Evolutionary conservation across 2,329 filamentous ascomycete genomes (phyloP).

Genomic region (Myrmaecium sp.): DNA sequence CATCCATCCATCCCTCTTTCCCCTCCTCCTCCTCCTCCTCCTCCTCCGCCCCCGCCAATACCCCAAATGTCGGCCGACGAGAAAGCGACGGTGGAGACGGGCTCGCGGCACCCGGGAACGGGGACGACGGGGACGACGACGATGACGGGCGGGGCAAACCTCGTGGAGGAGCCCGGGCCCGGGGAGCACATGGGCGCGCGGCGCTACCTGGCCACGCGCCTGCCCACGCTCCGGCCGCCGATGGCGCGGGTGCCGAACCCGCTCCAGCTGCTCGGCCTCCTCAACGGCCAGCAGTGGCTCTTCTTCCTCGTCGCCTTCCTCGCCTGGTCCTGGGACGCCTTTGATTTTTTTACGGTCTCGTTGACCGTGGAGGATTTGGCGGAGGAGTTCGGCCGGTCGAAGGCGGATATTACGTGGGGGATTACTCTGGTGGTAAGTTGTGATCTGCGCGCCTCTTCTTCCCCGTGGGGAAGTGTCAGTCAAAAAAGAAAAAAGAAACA

Average conservation of each 20-base stretch:
- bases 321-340: conserved; percentile 34
- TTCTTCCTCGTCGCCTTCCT: conserved; percentile 34
- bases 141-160: no score
- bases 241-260: conserved; percentile 38
- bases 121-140: no score
- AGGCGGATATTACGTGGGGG: conserved; percentile 44
- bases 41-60: no score
- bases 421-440: conserved; percentile 22
- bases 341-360: conserved; percentile 47
- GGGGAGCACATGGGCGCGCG: conserved; percentile 19
- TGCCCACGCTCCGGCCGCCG: conserved; percentile 38
- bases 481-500: conserved; percentile 14
- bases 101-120: no score
- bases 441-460: no score
- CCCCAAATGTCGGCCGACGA: no score
- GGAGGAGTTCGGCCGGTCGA: conserved; percentile 34
- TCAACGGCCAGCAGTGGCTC: conserved; percentile 41
- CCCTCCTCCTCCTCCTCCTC: no score
- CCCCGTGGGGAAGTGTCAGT: neutral
- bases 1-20: no score
- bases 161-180: no score
- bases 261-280: conserved; percentile 30
- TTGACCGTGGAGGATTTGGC: conserved; percentile 38
- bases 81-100: no score
- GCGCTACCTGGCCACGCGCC: conserved; percentile 35